These are phyloP conservation scores for Klebsormidium nitens DNA, from an alignment of 139 green algal species.

Conservation along the genomic window DNA sequence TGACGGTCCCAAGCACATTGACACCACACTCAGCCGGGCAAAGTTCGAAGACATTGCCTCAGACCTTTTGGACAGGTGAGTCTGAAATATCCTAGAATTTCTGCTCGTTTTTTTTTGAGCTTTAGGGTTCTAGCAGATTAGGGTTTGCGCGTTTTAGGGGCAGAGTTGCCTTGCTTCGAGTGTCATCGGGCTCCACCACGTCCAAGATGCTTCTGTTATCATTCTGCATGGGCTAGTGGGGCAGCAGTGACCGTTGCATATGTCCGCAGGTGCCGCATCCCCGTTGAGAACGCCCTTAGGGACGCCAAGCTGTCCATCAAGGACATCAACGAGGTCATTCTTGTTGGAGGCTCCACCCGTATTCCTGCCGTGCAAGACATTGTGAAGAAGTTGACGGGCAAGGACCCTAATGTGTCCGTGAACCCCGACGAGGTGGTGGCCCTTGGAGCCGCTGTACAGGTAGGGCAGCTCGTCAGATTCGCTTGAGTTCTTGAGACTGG, in stretches of 20 bases:
- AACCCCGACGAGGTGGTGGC: slow-evolving; percentile 99
- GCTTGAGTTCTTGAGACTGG: too few relatives aligned
- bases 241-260: too few relatives aligned
- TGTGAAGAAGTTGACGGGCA: slow-evolving; percentile 82
- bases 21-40: slow-evolving; percentile 69
- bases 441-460: slow-evolving; percentile 92
- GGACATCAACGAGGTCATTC: slow-evolving; percentile 80
- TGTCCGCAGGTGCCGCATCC: slow-evolving; percentile 59
- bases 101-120: too few relatives aligned
- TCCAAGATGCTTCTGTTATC: too few relatives aligned
- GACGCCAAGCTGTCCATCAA: slow-evolving; percentile 87
- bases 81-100: too few relatives aligned
- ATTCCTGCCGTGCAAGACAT: slow-evolving; percentile 93
- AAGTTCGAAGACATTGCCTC: slow-evolving; percentile 95
- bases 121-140: too few relatives aligned
- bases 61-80: slow-evolving; percentile 76
- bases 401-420: slow-evolving; percentile 93
- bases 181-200: too few relatives aligned
- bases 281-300: slow-evolving; percentile 85
- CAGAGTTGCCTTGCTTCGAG: too few relatives aligned
- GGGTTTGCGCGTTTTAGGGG: too few relatives aligned
- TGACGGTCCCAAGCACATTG: slow-evolving; percentile 99
- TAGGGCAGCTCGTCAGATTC: too few relatives aligned
- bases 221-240: too few relatives aligned
- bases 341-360: slow-evolving; percentile 90